A percentile compares a stretch with the other conserved stretches of the same genome.
phyloP scores from a whole-genome alignment of 768 basidiomycete species.

The Amanita thiersii region DNA sequence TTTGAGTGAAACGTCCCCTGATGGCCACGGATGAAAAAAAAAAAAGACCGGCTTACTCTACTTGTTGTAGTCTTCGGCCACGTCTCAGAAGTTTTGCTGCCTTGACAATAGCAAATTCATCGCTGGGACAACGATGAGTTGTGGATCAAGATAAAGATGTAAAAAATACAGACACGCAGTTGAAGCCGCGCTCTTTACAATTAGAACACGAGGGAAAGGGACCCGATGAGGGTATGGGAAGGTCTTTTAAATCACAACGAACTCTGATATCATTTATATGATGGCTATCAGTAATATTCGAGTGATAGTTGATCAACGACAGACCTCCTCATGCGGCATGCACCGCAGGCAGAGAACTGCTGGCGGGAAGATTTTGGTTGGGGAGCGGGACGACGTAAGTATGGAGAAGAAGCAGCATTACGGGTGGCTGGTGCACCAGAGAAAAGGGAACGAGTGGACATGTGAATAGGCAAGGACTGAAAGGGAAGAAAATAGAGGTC shows the following conservation, averaged over 20 bases:
- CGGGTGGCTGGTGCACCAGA: slow-evolving; percentile 30
- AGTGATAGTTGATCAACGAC: slow-evolving; percentile 11
- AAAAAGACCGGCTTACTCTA: slow-evolving; percentile 57
- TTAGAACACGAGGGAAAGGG: slow-evolving; percentile 68
- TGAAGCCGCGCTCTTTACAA: slow-evolving; percentile 80
- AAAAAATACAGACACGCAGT: slow-evolving; percentile 77
- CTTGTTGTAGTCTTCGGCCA: slow-evolving; percentile 75
- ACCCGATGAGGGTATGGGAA: slow-evolving; percentile 42
- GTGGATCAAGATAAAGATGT: slow-evolving; percentile 2
- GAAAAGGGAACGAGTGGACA: slow-evolving; percentile 48
- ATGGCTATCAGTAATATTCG: slow-evolving; percentile 66
- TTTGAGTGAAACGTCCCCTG: too few species aligned
- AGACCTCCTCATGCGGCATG: slow-evolving; percentile 83
- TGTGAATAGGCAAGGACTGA: slow-evolving; percentile 19
- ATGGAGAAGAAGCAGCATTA: slow-evolving; percentile 27
- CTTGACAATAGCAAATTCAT: slow-evolving; percentile 88
- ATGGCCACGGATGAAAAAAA: background rate
- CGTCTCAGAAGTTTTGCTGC: slow-evolving; percentile 79
- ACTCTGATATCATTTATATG: slow-evolving; percentile 95
- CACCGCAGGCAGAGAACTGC: slow-evolving; percentile 91
- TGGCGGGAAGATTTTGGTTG: slow-evolving; percentile 72
- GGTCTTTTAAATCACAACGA: slow-evolving; percentile 89
- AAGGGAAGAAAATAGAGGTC: slow-evolving; percentile 16
- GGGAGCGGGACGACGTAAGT: slow-evolving; percentile 43
- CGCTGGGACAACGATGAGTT: slow-evolving; percentile 35